Conservation (phyloP, 306 rosid genomes). For the Malus asiatica region DNA sequence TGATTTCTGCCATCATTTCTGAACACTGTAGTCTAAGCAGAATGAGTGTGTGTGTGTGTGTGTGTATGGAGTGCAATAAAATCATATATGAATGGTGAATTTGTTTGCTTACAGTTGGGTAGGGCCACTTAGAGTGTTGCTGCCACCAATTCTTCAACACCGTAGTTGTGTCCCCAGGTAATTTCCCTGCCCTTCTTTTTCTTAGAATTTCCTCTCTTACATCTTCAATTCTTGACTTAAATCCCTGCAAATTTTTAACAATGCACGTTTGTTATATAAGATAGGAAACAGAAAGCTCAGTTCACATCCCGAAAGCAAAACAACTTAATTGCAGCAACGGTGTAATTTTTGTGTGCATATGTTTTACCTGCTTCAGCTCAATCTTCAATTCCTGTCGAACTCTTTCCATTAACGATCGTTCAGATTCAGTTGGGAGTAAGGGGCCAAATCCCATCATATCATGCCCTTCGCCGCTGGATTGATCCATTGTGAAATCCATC, state of each 20-base stretch:
- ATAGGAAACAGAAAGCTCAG: neutral
- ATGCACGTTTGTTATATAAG: neutral
- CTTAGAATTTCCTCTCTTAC: constrained; percentile 94
- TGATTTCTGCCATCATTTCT: neutral
- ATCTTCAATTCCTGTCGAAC: constrained; percentile 95
- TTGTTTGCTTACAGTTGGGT: constrained; percentile 73
- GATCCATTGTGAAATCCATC: constrained; percentile 77
- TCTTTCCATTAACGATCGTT: constrained; percentile 90
- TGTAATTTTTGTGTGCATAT: neutral
- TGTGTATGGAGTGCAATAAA: neutral
- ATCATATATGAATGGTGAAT: neutral
- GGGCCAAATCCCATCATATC: constrained; percentile 99
- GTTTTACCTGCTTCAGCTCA: constrained; percentile 84
- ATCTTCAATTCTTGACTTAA: constrained; percentile 95
- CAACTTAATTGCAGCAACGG: neutral
- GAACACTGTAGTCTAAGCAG: neutral
- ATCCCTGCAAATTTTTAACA: constrained; percentile 45
- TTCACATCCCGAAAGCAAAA: neutral
- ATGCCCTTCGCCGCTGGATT: constrained; percentile 53
- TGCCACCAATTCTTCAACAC: constrained; percentile 98
- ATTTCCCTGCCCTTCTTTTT: constrained; percentile 94
- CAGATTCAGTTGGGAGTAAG: constrained; percentile 88
- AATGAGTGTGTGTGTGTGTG: neutral
- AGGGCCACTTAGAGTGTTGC: constrained; percentile 98
- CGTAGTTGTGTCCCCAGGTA: constrained; percentile 95